Conservation (phyloP, 2,329 filamentous ascomycete genomes). For the Rosellinia necatrix region DNA sequence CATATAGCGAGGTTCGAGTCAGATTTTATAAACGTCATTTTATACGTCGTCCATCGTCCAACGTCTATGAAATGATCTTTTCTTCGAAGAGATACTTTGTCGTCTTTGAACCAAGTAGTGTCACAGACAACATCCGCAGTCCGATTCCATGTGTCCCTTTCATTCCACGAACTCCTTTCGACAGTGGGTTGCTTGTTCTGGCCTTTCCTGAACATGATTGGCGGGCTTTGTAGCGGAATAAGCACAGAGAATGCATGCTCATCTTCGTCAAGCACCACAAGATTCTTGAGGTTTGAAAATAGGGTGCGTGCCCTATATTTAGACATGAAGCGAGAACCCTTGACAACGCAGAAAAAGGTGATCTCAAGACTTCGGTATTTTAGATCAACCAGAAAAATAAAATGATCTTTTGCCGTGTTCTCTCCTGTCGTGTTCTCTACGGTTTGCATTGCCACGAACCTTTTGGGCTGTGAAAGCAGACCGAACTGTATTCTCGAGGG, state of each 20-base stretch:
- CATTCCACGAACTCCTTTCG: constrained; percentile 45
- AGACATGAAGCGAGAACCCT: constrained; percentile 30
- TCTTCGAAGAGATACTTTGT: constrained; percentile 47
- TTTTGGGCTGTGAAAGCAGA: constrained; percentile 43
- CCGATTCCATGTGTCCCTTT: constrained; percentile 54
- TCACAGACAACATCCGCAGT: constrained; percentile 51
- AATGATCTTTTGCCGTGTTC: constrained; percentile 23
- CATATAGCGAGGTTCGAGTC: constrained; percentile 42
- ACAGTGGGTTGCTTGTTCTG: constrained; percentile 41
- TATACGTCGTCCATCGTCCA: constrained; percentile 62
- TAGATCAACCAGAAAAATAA: constrained; percentile 48
- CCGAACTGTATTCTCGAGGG: constrained; percentile 34
- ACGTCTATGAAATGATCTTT: constrained; percentile 52
- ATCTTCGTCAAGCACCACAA: constrained; percentile 46
- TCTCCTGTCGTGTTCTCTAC: constrained; percentile 43
- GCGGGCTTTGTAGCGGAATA: constrained; percentile 55
- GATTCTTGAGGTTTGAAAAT: constrained; percentile 51
- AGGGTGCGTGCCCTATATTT: constrained; percentile 50
- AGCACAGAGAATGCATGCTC: constrained; percentile 42
- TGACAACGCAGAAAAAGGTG: constrained; percentile 42
- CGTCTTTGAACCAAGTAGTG: constrained; percentile 37
- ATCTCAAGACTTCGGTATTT: constrained; percentile 46
- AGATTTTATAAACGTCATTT: constrained; percentile 47
- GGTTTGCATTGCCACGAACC: constrained; percentile 65
- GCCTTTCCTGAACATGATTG: constrained; percentile 51